phyloP scores from a whole-genome alignment of 495 filamentous ascomycete species.

The Coniosporium apollinis region DNA sequence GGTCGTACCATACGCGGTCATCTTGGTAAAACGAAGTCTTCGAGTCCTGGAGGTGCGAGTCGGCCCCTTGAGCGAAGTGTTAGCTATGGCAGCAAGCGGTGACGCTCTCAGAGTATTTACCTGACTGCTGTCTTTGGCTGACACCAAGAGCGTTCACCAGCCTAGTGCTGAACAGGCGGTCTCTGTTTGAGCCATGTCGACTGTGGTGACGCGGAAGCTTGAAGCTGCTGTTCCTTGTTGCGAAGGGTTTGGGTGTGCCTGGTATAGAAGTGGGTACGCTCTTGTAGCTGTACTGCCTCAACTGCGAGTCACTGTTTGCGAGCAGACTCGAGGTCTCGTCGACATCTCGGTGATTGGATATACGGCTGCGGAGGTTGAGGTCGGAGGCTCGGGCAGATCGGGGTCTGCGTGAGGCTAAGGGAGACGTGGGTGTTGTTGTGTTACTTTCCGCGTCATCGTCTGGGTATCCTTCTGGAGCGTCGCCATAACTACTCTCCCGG shows the following conservation, averaged over 20 bases:
- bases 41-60: constrained; percentile 2
- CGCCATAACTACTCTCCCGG: constrained; percentile 2
- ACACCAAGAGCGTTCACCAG: constrained; percentile 18
- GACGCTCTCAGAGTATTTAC: not conserved
- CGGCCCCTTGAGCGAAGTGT: not conserved
- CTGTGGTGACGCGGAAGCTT: constrained; percentile 15
- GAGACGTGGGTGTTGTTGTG: constrained; percentile 9
- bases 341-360: constrained; percentile 5
- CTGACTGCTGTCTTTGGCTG: not conserved
- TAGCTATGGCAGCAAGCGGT: not conserved
- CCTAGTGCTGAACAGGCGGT: constrained; percentile 18
- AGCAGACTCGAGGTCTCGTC: constrained; percentile 19
- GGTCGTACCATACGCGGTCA: constrained; percentile 95
- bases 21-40: constrained; percentile 30
- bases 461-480: not conserved
- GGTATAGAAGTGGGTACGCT: constrained; percentile 16
- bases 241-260: constrained; percentile 15
- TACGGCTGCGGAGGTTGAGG: constrained; percentile 13
- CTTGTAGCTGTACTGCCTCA: constrained; percentile 13
- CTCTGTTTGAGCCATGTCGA: constrained; percentile 17
- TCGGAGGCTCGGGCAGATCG: constrained; percentile 14
- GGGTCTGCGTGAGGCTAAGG: constrained; percentile 7
- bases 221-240: constrained; percentile 15
- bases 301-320: constrained; percentile 4
- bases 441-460: constrained; percentile 1